Evolutionary conservation across 441 rosid genomes (phyloP).

Genomic region (Bocquillonia castaneifolia): DNA sequence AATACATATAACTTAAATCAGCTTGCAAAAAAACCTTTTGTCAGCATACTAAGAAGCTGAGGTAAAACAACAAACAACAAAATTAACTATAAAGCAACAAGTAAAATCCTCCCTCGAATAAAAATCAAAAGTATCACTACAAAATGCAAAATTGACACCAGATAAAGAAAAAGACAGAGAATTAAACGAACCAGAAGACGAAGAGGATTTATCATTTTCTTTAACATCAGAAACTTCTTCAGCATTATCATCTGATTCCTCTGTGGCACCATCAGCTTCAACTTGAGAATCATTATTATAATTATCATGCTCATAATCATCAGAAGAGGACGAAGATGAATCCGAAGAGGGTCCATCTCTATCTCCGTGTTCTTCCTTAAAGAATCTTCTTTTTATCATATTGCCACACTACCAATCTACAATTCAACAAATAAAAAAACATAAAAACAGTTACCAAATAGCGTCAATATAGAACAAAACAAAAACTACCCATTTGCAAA

Average conservation of each 20-base stretch:
- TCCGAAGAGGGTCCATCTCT: slow-evolving; percentile 55
- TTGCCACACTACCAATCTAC: background rate
- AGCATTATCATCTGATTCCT: slow-evolving; percentile 36
- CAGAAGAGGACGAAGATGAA: slow-evolving; percentile 68
- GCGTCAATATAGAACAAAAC: too few relatives aligned
- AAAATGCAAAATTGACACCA: background rate
- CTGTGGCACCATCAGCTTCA: slow-evolving; percentile 47
- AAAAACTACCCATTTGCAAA: background rate
- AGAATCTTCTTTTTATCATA: slow-evolving; percentile 78
- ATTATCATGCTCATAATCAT: slow-evolving; percentile 11
- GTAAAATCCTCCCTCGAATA: background rate
- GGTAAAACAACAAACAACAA: background rate
- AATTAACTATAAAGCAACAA: background rate
- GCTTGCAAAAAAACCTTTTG: background rate
- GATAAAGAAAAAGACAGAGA: background rate
- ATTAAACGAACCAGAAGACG: slow-evolving; percentile 50
- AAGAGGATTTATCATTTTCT: slow-evolving; percentile 31
- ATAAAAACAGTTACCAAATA: background rate
- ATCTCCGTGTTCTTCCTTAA: slow-evolving; percentile 66
- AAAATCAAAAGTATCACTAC: background rate
- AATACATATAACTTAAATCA: background rate
- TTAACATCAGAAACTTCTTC: slow-evolving; percentile 31
- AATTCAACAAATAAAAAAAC: slow-evolving; percentile 9
- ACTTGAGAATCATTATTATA: slow-evolving; percentile 38
- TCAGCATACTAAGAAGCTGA: too few relatives aligned